Base-by-base conservation (phyloP, 345 rosid genomes). In the Linum trigynum region DNA sequence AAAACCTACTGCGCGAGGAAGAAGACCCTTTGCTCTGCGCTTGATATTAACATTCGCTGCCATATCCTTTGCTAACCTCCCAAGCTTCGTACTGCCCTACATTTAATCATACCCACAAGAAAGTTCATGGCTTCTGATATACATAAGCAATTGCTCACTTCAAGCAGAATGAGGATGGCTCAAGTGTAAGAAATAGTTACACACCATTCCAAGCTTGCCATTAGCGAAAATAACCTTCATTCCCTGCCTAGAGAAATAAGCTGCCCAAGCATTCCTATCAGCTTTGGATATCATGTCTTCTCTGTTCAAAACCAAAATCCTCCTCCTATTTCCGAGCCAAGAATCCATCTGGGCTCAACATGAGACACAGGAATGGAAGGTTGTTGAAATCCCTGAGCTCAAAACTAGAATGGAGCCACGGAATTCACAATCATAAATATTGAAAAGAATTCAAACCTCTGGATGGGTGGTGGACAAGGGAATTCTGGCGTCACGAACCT, bases 311-410 rank as follows among this genome's bases (percentile, higher is more conserved):
- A 92, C 97, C 76, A 92, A 76, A 75, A 89, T 80, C 68, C 86
- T 83, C 74, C 84, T 92, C 86, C 94, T 84, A 84, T 85, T 90
- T 39, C 96, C 96, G 72, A 92, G 92, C 96, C 98, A 92, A 2
- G 85, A 75, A 16, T 86, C 98, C 94, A 92, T 88, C 94, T 92
- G 32, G 32, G 75, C 70, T 48, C 69, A 66, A 43, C 39, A 55
- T 62, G 38, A 36, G 4, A 4, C 56, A 16, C 9, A 55, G 57
- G 15, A 66, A 59, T 38, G 35, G 61, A 16, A 62, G 48, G n/a
- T 16, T 48, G 59, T 10, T 32, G 59, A 50, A 48, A 48, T 14
- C 53, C 14, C 53, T 48, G 3, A 48, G 14, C 14, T 11, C 12
- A 48, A 9, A 2, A 48, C 11, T 9, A 48, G 53, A 57, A 16